Conservation (phyloP, 2,329 filamentous ascomycete species). For the Fusarium tanahbumbuense region DNA sequence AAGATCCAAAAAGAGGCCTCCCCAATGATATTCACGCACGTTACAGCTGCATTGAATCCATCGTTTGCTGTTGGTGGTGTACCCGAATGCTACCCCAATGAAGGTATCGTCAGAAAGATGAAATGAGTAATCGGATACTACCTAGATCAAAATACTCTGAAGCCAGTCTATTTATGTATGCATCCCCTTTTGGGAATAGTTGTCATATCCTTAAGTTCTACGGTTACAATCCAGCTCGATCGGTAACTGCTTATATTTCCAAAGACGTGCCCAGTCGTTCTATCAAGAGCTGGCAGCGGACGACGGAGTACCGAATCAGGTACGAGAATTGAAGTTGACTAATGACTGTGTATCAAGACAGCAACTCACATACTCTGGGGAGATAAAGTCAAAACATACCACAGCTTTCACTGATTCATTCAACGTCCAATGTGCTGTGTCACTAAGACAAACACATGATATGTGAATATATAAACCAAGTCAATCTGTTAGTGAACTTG, state of each 20-base stretch:
- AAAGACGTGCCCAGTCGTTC: no score
- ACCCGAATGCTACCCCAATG: not conserved
- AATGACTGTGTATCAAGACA: not conserved
- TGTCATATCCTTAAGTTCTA: not conserved
- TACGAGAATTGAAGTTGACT: no score
- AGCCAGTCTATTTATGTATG: not conserved
- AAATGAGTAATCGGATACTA: not conserved
- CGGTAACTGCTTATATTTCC: no score
- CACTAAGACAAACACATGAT: not conserved
- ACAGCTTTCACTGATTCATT: not conserved
- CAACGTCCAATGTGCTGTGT: accelerated
- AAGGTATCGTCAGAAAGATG: not conserved
- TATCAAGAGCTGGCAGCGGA: not conserved
- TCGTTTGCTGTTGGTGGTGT: not conserved
- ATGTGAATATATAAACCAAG: not conserved
- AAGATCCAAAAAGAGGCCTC: slow-evolving; percentile 22
- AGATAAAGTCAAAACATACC: not conserved
- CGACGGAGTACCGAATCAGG: no score
- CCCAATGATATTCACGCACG: slow-evolving; percentile 5
- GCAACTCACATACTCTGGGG: accelerated
- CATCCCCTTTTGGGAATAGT: not conserved
- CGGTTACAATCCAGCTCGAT: no score
- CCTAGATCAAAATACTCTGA: not conserved
- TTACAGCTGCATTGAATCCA: not conserved
- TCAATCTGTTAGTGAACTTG: not conserved